A percentile compares a stretch with the other conserved stretches of the same genome.
These are phyloP conservation scores for Decorospora gaudefroyi DNA, from an alignment of 2,329 filamentous ascomycete genomes.

Conservation along the genomic window DNA sequence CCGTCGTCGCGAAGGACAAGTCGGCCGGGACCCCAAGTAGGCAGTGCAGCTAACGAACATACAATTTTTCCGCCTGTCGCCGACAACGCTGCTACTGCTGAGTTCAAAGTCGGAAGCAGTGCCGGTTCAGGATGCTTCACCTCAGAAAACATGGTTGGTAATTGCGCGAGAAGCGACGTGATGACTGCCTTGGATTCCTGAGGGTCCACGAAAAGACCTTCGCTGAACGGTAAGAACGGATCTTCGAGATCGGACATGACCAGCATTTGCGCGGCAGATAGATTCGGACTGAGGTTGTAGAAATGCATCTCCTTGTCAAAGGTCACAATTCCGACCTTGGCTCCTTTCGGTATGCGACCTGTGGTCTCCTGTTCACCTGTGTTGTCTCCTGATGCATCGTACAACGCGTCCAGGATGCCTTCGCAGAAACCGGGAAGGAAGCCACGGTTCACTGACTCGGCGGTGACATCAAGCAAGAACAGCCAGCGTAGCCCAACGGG, in stretches of 20 bases:
- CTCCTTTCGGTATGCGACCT: slow-evolving; percentile 70
- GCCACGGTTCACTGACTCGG: slow-evolving; percentile 87
- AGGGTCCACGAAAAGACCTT: slow-evolving; percentile 93
- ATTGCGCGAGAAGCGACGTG: slow-evolving; percentile 77
- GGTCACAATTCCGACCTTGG: slow-evolving; percentile 92
- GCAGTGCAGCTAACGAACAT: slow-evolving; percentile 82
- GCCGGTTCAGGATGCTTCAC: slow-evolving; percentile 92
- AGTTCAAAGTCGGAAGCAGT: slow-evolving; percentile 79
- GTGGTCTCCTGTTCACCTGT: slow-evolving; percentile 57
- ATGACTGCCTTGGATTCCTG: slow-evolving; percentile 88
- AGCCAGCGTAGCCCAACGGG: slow-evolving; percentile 86
- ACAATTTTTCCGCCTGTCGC: slow-evolving; percentile 90
- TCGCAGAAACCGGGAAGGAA: slow-evolving; percentile 90
- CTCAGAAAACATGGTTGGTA: slow-evolving; percentile 83
- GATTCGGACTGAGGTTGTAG: slow-evolving; percentile 82
- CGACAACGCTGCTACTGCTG: slow-evolving; percentile 80
- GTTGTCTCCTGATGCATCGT: slow-evolving; percentile 62
- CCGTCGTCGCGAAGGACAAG: slow-evolving; percentile 86
- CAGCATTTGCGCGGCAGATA: slow-evolving; percentile 94
- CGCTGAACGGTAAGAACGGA: slow-evolving; percentile 88
- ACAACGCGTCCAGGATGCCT: slow-evolving; percentile 82
- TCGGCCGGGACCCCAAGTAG: slow-evolving; percentile 87
- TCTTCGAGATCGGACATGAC: slow-evolving; percentile 98
- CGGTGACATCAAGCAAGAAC: slow-evolving; percentile 91
- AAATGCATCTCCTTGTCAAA: slow-evolving; percentile 98